A percentile compares a stretch with the other conserved stretches of the same genome.
Evolutionary conservation across 345 rosid species (phyloP).

Genomic region (Salix brachista): DNA sequence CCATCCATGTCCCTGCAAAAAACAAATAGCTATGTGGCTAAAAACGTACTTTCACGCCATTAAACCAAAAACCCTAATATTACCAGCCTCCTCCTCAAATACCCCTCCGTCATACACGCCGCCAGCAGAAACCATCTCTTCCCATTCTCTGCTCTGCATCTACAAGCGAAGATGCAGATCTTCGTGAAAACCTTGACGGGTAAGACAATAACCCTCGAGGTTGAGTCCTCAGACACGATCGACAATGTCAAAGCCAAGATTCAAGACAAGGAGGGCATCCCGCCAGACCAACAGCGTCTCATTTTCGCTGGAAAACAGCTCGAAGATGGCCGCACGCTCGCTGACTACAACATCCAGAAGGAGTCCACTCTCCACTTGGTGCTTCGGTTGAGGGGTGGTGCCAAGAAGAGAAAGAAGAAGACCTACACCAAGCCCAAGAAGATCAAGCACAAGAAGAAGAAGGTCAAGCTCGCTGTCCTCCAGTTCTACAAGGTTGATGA

Average conservation of each 20-base stretch:
- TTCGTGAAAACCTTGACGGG: conserved; percentile 28
- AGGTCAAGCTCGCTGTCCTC: conserved; percentile 26
- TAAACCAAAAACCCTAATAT: background rate
- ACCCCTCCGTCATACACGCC: background rate
- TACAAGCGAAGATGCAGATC: conserved; percentile 19
- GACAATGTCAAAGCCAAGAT: conserved; percentile 31
- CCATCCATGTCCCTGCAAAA: background rate
- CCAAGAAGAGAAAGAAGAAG: conserved; percentile 30
- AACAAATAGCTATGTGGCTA: background rate
- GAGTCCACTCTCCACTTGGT: conserved; percentile 28
- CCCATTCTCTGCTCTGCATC: background rate
- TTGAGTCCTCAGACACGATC: conserved; percentile 19
- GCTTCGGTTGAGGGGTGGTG: conserved; percentile 16
- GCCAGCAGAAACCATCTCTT: background rate
- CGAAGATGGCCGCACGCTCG: conserved; percentile 23
- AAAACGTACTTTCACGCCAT: background rate
- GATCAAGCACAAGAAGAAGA: conserved; percentile 31
- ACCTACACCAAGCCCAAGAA: conserved; percentile 29
- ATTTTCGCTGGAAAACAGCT: conserved; percentile 23
- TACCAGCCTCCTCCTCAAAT: background rate
- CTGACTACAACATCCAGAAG: conserved; percentile 28
- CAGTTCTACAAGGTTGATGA: conserved; percentile 28
- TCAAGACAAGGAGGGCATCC: conserved; percentile 26
- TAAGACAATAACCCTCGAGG: conserved; percentile 26
- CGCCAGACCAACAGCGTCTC: conserved; percentile 20